Percentiles rank a stretch among this genome's conserved stretches.
Conservation (phyloP, 768 basidiomycete species). For the Suillus placidus region DNA sequence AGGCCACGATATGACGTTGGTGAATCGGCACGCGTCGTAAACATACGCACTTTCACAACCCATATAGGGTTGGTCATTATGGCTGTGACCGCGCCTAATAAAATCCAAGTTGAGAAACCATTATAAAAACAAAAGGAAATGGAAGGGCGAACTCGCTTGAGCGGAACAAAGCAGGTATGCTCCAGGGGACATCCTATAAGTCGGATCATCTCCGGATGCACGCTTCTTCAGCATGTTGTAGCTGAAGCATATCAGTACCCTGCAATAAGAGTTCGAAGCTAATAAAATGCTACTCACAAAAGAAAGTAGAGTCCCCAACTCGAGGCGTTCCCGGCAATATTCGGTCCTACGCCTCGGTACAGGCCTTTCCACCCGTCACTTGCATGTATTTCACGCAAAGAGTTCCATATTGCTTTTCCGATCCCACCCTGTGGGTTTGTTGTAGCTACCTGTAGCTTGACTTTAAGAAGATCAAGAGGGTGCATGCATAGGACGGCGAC, state of each 20-base stretch:
- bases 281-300: constrained; percentile 64
- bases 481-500: constrained; percentile 95
- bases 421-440: constrained; percentile 58
- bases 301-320: constrained; percentile 99
- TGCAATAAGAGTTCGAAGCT: constrained; percentile 3
- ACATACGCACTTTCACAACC: constrained; percentile 98
- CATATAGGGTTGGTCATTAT: constrained; percentile 96
- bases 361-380: constrained; percentile 82
- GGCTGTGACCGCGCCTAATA: constrained; percentile 86
- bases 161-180: constrained; percentile 89
- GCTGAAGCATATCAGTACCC: constrained; percentile 43
- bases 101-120: constrained; percentile 18
- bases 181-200: constrained; percentile 67
- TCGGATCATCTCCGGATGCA: constrained; percentile 68
- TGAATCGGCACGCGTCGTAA: constrained; percentile 71
- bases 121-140: constrained; percentile 15
- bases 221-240: constrained; percentile 93
- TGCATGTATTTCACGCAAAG: constrained; percentile 72
- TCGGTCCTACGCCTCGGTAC: constrained; percentile 88
- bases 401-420: constrained; percentile 74
- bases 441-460: constrained; percentile 90
- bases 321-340: constrained; percentile 91
- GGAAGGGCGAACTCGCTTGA: constrained; percentile 84
- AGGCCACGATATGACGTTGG: constrained; percentile 78
- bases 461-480: constrained; percentile 93